phyloP scores from a whole-genome alignment of 1,284 basidiomycete genomes.

The Sphaerobolus stellatus region DNA sequence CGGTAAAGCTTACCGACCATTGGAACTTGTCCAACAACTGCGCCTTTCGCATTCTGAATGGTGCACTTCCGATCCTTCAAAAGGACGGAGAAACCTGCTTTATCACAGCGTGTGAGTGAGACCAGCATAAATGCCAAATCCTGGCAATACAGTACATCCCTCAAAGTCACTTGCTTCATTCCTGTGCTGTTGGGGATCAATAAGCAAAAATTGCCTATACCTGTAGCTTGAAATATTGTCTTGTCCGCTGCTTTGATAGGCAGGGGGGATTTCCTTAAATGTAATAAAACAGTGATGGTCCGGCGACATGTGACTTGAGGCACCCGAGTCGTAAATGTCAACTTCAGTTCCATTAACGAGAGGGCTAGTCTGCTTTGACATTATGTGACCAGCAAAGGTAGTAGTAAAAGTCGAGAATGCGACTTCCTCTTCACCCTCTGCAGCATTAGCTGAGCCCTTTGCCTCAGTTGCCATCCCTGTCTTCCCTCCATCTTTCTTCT shows the following conservation, averaged over 20 bases:
- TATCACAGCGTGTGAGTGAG: neutral
- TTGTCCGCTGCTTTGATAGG: neutral
- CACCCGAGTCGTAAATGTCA: neutral
- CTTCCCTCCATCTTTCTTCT: neutral
- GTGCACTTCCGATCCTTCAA: conserved; percentile 2
- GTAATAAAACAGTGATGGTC: neutral
- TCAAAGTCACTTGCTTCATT: neutral
- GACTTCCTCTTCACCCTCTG: neutral
- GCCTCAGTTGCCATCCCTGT: neutral
- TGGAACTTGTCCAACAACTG: neutral
- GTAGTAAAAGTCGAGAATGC: neutral
- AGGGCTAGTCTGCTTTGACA: neutral
- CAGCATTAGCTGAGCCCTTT: neutral
- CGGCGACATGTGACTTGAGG: conserved; percentile 1
- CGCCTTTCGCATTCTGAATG: neutral
- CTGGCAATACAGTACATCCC: neutral
- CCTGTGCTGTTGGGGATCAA: neutral
- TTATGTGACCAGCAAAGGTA: neutral
- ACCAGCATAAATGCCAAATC: conserved; percentile 2
- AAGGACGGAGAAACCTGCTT: neutral
- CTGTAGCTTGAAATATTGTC: neutral
- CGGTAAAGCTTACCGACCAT: neutral
- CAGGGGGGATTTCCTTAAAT: neutral
- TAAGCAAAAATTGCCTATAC: neutral
- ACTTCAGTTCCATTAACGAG: neutral